phyloP scores from a whole-genome alignment of 2,329 filamentous ascomycete species.

The Alternaria arbusti region DNA sequence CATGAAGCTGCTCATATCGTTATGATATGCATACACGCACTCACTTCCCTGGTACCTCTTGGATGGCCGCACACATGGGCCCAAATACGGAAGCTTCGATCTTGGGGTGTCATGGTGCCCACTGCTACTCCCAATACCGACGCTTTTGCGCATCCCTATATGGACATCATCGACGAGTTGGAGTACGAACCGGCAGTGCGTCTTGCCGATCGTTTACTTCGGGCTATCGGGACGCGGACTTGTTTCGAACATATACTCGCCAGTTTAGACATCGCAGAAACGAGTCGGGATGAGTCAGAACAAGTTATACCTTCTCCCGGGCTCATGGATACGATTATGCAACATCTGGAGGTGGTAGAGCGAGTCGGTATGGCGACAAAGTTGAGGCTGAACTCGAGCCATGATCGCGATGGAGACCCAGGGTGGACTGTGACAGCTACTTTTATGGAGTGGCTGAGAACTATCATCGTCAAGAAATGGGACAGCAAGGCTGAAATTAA shows the following conservation, averaged over 20 bases:
- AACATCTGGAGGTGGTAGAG: slow-evolving; percentile 36
- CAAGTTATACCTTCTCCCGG: neutral
- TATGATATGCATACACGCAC: slow-evolving; percentile 50
- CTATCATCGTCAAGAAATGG: slow-evolving; percentile 81
- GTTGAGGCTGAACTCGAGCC: slow-evolving; percentile 21
- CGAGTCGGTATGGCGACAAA: slow-evolving; percentile 28
- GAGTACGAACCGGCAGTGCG: slow-evolving; percentile 61
- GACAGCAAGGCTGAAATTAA: slow-evolving; percentile 74
- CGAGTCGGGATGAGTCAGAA: neutral
- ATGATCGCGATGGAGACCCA: slow-evolving; percentile 30
- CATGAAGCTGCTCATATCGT: slow-evolving; percentile 50
- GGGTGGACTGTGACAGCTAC: slow-evolving; percentile 46
- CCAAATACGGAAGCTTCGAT: slow-evolving; percentile 47
- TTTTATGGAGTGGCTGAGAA: slow-evolving; percentile 73
- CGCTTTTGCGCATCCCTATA: slow-evolving; percentile 38
- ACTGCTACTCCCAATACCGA: slow-evolving; percentile 23
- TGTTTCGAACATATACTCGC: slow-evolving; percentile 58
- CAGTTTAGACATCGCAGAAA: slow-evolving; percentile 14
- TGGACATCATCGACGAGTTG: slow-evolving; percentile 51
- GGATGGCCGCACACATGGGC: slow-evolving; percentile 42
- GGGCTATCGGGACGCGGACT: slow-evolving; percentile 56
- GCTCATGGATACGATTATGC: slow-evolving; percentile 27
- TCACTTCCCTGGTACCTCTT: slow-evolving; percentile 44
- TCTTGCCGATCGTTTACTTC: slow-evolving; percentile 57
- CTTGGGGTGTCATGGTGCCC: slow-evolving; percentile 46